Percentiles rank a stretch among this genome's conserved stretches.
Conservation (phyloP, 2,329 filamentous ascomycete species). For the Penicillium decumbens region DNA sequence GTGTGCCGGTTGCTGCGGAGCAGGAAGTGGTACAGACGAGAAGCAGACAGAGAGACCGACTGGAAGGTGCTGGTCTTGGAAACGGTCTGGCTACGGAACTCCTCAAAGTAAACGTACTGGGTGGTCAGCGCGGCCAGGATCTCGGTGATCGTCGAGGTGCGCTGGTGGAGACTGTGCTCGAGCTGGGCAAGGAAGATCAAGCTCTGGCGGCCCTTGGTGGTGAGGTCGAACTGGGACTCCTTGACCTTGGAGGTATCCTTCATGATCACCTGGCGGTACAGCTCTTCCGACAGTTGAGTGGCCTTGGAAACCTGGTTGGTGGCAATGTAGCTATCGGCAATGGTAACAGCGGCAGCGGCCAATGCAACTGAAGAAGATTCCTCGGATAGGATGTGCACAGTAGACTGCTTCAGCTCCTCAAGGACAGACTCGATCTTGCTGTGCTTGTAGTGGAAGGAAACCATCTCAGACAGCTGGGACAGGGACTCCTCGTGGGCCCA, state of each 20-base stretch:
- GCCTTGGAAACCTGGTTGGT: constrained; percentile 33
- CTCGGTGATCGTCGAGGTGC: constrained; percentile 37
- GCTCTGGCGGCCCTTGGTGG: constrained; percentile 32
- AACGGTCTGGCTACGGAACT: constrained; percentile 37
- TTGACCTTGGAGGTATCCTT: constrained; percentile 33
- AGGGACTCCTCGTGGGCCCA: constrained; percentile 42
- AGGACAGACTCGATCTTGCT: constrained; percentile 30
- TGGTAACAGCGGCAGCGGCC: constrained; percentile 33
- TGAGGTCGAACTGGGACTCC: constrained; percentile 30
- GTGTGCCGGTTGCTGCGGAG: constrained; percentile 21
- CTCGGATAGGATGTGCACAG: constrained; percentile 31
- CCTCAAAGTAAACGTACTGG: constrained; percentile 40
- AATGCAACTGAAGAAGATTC: constrained; percentile 31
- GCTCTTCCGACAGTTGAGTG: constrained; percentile 33
- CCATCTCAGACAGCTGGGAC: constrained; percentile 35
- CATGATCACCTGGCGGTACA: constrained; percentile 39
- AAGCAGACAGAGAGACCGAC: constrained; percentile 32
- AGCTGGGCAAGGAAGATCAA: constrained; percentile 46
- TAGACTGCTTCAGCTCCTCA: constrained; percentile 33
- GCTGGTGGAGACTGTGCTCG: constrained; percentile 38
- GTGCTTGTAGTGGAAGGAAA: constrained; percentile 34
- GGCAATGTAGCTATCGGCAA: constrained; percentile 37
- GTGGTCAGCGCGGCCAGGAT: constrained; percentile 44
- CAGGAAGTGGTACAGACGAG: constrained; percentile 36
- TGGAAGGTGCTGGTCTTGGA: constrained; percentile 38